Evolutionary conservation across 1,284 basidiomycete genomes (phyloP), one percentile per base, ranked within the genome.

Genomic region (Irpex sp.): DNA sequence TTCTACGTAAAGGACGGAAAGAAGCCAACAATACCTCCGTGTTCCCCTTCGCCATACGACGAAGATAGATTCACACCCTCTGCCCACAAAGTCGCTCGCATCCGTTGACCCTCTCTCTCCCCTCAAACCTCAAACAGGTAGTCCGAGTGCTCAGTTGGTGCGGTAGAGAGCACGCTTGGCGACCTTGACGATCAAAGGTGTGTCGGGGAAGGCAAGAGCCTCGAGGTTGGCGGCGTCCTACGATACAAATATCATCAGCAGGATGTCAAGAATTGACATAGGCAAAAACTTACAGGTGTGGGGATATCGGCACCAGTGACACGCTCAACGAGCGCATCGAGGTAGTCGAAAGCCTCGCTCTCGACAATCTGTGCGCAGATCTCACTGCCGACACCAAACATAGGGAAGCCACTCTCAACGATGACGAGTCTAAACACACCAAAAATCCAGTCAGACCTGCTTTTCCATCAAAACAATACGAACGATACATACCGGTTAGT

Each of bases 331-430:
- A 97, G 94, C 26, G 97, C 96, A 79, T 99, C 97, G 57, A 98
- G 89, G 81, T 94, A 97, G 79, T 97, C 94, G 74, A 96, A 98
- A 5, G 94, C 95, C 70, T 96, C 92, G 71, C 93, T 95, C 84
- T 99, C 97, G 67, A 96, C 84, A 71, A 97, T 92, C 78, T 97
- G 94, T 13, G 97, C 96, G 70, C 93, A 94, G 72, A 99, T 97
- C 80, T 99, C 97, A 71, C 94, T 95, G 68, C 97, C 97, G 62
- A 99, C 95, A 80, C 97, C 95, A 77, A 98, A 99, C 57, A 87
- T 90, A 56, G 97, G 97, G 94, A 98, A 99, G 60, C 97, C 97
- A 78, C 95, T 95, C 80, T 99, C 97, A 64, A 96, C 95, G 61
- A 93, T 94, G 64, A 99, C 83, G 65, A 99, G 84, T 67, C 92